Conservation (phyloP, 1,284 basidiomycete species). For the Singerocomus inundabilis region DNA sequence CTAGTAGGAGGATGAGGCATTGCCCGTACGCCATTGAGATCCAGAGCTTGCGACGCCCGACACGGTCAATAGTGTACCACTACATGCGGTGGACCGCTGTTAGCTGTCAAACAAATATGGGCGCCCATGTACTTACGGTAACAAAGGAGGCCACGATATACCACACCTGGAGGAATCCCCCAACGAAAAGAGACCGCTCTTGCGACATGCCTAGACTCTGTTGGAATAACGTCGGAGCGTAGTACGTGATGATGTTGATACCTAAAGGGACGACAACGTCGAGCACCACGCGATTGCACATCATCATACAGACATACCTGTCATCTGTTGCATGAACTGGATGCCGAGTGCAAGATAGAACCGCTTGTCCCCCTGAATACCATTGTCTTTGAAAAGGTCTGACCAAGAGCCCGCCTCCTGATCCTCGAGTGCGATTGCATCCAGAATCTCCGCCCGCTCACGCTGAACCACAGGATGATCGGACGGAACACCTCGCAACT, state of each 20-base stretch:
- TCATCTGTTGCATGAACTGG: constrained; percentile 20
- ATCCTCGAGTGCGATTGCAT: constrained; percentile 11
- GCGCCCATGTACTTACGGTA: constrained; percentile 4
- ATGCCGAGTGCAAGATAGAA: constrained; percentile 18
- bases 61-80: constrained; percentile 18
- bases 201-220: constrained; percentile 16
- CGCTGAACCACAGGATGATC: constrained; percentile 9
- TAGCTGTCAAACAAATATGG: not conserved
- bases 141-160: constrained; percentile 14
- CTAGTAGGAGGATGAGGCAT: constrained; percentile 13
- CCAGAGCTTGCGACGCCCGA: constrained; percentile 19
- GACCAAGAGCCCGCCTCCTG: constrained; percentile 13
- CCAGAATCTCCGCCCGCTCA: constrained; percentile 12
- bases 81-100: not conserved
- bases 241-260: constrained; percentile 19
- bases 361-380: constrained; percentile 12
- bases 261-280: not conserved
- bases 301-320: constrained; percentile 2
- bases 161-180: constrained; percentile 18
- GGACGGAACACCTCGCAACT: constrained; percentile 7
- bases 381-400: constrained; percentile 16
- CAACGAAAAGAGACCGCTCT: constrained; percentile 14
- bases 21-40: constrained; percentile 17
- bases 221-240: constrained; percentile 15
- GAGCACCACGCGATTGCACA: not conserved